Percentiles rank a stretch among this genome's conserved stretches.
phyloP scores from a whole-genome alignment of 768 basidiomycete genomes.

The Rhodosporidiobolus sp. region DNA sequence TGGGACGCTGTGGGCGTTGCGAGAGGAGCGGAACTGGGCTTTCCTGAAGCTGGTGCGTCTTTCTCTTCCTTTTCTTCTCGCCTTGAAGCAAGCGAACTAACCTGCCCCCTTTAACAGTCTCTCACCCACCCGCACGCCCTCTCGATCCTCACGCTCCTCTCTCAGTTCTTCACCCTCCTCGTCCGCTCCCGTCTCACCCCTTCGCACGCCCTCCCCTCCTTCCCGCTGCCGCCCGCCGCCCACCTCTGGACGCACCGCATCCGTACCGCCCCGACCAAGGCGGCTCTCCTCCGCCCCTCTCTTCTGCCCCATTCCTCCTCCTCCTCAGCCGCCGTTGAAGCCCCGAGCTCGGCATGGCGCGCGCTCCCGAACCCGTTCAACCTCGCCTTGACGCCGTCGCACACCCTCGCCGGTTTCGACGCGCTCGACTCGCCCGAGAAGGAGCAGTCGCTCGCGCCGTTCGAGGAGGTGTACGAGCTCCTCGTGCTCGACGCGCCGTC shows the following conservation, averaged over 20 bases:
- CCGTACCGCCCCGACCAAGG: slow-evolving; percentile 31
- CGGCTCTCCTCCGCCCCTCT: slow-evolving; percentile 6
- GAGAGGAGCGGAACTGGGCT: slow-evolving; percentile 38
- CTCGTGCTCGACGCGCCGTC: slow-evolving; percentile 34
- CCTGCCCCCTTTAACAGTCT: slow-evolving; percentile 3
- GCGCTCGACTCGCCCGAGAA: slow-evolving; percentile 32
- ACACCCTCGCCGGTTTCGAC: slow-evolving; percentile 29
- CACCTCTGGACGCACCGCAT: slow-evolving; percentile 39
- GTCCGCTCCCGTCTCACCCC: slow-evolving; percentile 12
- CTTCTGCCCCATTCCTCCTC: slow-evolving; percentile 9
- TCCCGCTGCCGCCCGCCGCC: slow-evolving; percentile 23
- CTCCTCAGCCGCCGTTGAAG: neutral
- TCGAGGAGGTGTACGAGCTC: slow-evolving; percentile 19
- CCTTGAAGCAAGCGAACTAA: too few relatives aligned
- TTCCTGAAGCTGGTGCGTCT: slow-evolving; percentile 32
- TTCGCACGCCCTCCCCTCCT: neutral
- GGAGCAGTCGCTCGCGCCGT: slow-evolving; percentile 18
- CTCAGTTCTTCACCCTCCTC: slow-evolving; percentile 31
- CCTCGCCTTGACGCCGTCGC: slow-evolving; percentile 7
- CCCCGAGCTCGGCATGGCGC: slow-evolving; percentile 9
- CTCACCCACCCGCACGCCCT: slow-evolving; percentile 25
- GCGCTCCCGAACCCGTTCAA: slow-evolving; percentile 37
- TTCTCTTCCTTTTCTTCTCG: neutral
- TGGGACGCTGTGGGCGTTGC: slow-evolving; percentile 9
- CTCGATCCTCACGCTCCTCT: slow-evolving; percentile 21